Conservation (phyloP, 164 flowering plant genomes). For the Macadamia integrifolia region DNA sequence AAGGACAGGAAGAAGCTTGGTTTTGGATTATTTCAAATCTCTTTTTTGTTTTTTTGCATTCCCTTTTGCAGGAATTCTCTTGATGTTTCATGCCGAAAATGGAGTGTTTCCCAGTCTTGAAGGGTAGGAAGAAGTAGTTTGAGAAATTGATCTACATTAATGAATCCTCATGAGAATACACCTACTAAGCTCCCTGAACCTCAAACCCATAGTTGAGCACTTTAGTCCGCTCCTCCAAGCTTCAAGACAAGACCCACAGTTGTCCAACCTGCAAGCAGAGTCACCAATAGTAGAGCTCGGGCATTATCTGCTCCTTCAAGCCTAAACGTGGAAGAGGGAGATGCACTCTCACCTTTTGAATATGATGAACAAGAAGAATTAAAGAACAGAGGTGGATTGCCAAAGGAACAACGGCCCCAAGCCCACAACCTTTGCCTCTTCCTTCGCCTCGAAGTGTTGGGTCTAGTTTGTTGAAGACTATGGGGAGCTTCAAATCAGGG, state of each 20-base stretch:
- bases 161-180: conserved; percentile 39
- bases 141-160: conserved; percentile 8
- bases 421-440: conserved; percentile 90
- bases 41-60: too few relatives aligned
- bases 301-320: conserved; percentile 85
- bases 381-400: conserved; percentile 31
- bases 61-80: conserved; percentile 24
- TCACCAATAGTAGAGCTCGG: conserved; percentile 14
- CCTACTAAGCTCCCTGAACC: conserved; percentile 84
- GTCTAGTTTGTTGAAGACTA: conserved; percentile 31
- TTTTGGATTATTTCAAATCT: too few relatives aligned
- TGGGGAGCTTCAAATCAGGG: conserved; percentile 29
- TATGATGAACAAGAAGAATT: conserved; percentile 62
- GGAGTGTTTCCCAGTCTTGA: too few relatives aligned
- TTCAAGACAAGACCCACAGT: conserved; percentile 28
- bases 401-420: conserved; percentile 43
- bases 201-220: conserved; percentile 38
- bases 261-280: too few relatives aligned
- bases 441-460: conserved; percentile 58
- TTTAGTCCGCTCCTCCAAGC: conserved; percentile 98
- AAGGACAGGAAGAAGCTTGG: conserved; percentile 62
- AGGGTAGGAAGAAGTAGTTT: too few relatives aligned
- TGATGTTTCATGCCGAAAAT: conserved; percentile 11
- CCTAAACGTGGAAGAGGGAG: conserved; percentile 60
- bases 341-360: conserved; percentile 43